Evolutionary conservation across 192 early-diverging fungal genomes (phyloP), one percentile per base, ranked within the genome.

Genomic region (Coemansia sp.): DNA sequence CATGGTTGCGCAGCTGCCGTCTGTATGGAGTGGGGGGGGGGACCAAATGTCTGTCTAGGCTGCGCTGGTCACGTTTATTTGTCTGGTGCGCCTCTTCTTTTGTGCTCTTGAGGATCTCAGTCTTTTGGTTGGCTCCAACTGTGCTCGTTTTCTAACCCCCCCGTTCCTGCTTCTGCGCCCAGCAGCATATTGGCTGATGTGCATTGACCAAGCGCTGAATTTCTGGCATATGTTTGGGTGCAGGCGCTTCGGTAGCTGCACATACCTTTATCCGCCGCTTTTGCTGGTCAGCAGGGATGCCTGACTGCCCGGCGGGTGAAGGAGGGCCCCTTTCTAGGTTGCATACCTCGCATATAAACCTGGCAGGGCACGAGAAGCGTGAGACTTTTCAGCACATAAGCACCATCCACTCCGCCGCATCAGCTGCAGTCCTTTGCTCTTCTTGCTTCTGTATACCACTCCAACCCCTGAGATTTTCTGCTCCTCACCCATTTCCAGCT

Each of bases 301-400:
- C 7, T 44, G 38, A 44, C 38, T 44, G 38, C 38, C 14, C 38
- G 38, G 38, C 14, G 34, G 34, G 8, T 7, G 6, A 28, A 55
- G 54, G 57, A 34, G 49, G n/a, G n/a, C n/a, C n/a, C 30, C 41
- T 38, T 54, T 63, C 27, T 32, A 21, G 4, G 31, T 7, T 28
- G 30, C 30, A 26, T 28, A 1, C 18, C 31, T 16, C 38, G 27
- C 48, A 7, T 26, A 41, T n/a, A 60, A 49, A 6, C 7, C 26
- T 16, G 32, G 51, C 34, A 16, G 44, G 50, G 69, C 58, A 61
- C 70, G 54, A 26, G 32, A 48, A 73, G 64, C 71, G 71, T 73
- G 71, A 52, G 71, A 73, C 71, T 73, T 73, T 65, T 71, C 50
- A 34, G 30, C 52, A 26, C 48, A 65, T 56, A 56, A 56, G 60